Base-by-base conservation (phyloP, 2,329 filamentous ascomycete genomes). In the Trematosphaeria pertusa region DNA sequence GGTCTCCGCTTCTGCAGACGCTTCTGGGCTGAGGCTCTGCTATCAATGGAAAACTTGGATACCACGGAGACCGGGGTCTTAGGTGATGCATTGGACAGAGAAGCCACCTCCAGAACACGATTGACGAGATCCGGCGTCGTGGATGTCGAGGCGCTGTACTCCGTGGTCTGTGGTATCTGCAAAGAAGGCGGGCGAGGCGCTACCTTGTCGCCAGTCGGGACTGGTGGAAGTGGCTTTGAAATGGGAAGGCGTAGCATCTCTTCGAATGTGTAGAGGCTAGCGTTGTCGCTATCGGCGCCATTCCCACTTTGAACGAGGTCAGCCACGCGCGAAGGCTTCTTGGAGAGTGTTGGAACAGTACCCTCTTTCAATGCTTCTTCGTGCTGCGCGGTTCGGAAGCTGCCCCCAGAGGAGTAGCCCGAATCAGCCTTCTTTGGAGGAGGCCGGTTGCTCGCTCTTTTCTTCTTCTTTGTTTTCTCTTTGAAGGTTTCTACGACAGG, bases 401-500 rank as follows among this genome's bases (percentile, higher is more conserved):
- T 72, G n/a, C 57, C 60, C n/a, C 62, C 61, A 38, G 71, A 73
- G 3, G 70, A 73, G 47, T 74, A 74, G 1, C 72, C 72, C 8
- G 71, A 74, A 43, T 74, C 72, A 1, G 63, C 54, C 31, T 71
- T 71, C 30, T 43, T 55, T 21, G 67, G 62, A 20, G 51, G 48
- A 12, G 65, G 67, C 26, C 61, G 61, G 32, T 51, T 54, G 26
- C 21, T 41, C 15, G 36, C 19, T 32, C 36, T 46, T 7, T 26
- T 24, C n/a, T 41, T 41, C 17, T 45, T 52, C 12, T 47, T 28
- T 14, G 32, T 4, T 35, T 45, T 54, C 7, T 52, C 37, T n/a
- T 44, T 20, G 8, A 19, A 30, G 11, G 37, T 36, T 9, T 26
- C 61, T 58, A 14, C 52, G 4, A 17, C 32, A 17, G n/a, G 52